Evolutionary conservation across 2,329 filamentous ascomycete species (phyloP).

Genomic region (Paracoccidioides lutzii): DNA sequence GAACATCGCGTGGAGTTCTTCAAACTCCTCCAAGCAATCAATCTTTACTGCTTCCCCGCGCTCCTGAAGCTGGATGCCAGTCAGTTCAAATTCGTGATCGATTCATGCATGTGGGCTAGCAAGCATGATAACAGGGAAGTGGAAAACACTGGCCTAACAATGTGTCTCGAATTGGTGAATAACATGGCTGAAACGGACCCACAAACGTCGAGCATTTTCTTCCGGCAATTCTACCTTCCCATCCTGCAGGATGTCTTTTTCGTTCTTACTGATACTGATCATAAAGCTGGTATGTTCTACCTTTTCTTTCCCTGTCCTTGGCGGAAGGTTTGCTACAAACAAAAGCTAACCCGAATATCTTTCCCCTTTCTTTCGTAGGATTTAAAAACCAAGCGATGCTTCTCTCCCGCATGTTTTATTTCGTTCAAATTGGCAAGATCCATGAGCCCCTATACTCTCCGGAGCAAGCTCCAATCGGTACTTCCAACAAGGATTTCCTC

Average conservation of each 20-base stretch:
- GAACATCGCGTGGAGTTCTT: slow-evolving; percentile 99
- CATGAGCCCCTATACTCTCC: slow-evolving; percentile 78
- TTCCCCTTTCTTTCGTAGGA: slow-evolving; percentile 28
- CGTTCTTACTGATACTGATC: slow-evolving; percentile 90
- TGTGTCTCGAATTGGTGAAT: slow-evolving; percentile 94
- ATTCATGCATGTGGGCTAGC: slow-evolving; percentile 99
- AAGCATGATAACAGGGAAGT: slow-evolving; percentile 99
- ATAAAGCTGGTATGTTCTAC: slow-evolving; percentile 60
- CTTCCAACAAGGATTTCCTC: slow-evolving; percentile 81
- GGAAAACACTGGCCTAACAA: slow-evolving; percentile 88
- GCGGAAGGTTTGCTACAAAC: not conserved
- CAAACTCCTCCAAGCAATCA: slow-evolving; percentile 90
- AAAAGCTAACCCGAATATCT: not conserved
- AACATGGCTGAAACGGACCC: slow-evolving; percentile 91
- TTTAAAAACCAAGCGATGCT: slow-evolving; percentile 97
- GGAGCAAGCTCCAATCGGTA: slow-evolving; percentile 71
- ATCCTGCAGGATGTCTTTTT: slow-evolving; percentile 98
- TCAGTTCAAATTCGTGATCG: slow-evolving; percentile 98
- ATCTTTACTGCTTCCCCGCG: slow-evolving; percentile 91
- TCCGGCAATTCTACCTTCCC: slow-evolving; percentile 91
- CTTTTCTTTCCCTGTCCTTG: not conserved
- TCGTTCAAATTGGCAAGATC: slow-evolving; percentile 81
- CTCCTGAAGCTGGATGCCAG: slow-evolving; percentile 86
- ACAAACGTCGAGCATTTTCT: slow-evolving; percentile 82
- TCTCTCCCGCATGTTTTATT: slow-evolving; percentile 89